Evolutionary conservation across 345 rosid genomes (phyloP), one percentile per base, ranked within the genome.

Genomic region (Ceriops tagal): DNA sequence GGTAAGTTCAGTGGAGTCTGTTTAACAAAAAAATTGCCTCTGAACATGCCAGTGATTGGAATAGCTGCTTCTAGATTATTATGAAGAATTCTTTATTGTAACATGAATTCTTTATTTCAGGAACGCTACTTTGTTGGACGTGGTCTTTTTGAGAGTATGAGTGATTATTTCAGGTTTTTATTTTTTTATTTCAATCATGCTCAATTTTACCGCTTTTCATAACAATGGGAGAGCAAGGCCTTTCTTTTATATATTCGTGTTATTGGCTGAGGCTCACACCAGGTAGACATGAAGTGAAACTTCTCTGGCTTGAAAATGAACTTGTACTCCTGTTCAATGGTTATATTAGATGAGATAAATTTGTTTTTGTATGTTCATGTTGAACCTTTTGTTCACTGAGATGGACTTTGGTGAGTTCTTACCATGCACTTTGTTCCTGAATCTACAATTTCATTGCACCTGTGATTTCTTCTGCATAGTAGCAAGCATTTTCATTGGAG

Each of bases 51-150:
- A 21, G 4, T 5, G 51, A 16, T 75, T 64, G 64, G 57, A 22
- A n/a, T 55, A 26, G 22, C 18, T 55, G 28, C 16, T 26, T 26
- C 30, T 55, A 3, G 24, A 3, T 26, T 55, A 43, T 43, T 43
- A 35, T 66, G 59, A 26, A 19, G 65, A 66, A 70, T 72, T 53
- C 34, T 39, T 71, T 35, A 53, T 58, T 60, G 26, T 72, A 53
- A 30, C 30, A 15, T 67, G 37, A 73, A 28, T 58, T 74, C 35
- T 64, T 11, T 73, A 15, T 75, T 83, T 75, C 96, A 95, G 98
- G 99, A 95, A 82, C 83, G 99, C 20, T 95, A 95, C 76, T 95
- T 66, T 73, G 99, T 95, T 75, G 99, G 99, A 5, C 97, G 99
- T 65, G 99, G 99, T 32, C 96, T 95, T 64, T 87, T 76, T 80